A percentile compares a stretch with the other conserved stretches of the same genome.
Conservation (phyloP, 306 rosid genomes). For the Trichosanthes truncata region DNA sequence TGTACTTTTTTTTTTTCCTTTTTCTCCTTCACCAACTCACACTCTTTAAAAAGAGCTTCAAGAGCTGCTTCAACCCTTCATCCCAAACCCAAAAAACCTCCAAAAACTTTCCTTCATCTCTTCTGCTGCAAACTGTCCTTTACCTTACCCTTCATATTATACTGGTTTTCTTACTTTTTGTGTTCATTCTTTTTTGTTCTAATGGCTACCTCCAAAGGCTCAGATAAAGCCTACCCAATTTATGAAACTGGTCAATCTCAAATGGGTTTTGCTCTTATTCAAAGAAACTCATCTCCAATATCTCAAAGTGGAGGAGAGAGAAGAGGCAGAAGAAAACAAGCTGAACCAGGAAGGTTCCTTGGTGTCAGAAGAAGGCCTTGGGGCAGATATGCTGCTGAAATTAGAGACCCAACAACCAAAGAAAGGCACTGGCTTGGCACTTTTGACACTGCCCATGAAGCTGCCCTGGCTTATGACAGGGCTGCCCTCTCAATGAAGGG, state of each 20-base stretch:
- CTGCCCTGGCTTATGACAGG: conserved; percentile 99
- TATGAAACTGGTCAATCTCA: conserved; percentile 37
- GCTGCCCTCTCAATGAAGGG: conserved; percentile 99
- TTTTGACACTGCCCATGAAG: conserved; percentile 98
- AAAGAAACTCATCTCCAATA: conserved; percentile 40
- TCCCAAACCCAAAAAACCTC: conserved; percentile 20
- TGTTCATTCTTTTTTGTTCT: background rate
- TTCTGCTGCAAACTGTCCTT: too few species aligned
- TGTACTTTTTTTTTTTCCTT: conserved; percentile 17
- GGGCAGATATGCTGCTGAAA: conserved; percentile 98
- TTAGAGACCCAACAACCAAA: conserved; percentile 93
- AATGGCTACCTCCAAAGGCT: conserved; percentile 72
- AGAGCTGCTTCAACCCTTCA: conserved; percentile 18
- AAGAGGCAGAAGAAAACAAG: conserved; percentile 78
- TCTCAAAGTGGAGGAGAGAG: conserved; percentile 44
- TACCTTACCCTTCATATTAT: background rate
- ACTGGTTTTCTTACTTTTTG: background rate
- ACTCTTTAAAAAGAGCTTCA: conserved; percentile 48
- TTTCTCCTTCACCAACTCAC: conserved; percentile 31
- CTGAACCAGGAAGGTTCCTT: conserved; percentile 89
- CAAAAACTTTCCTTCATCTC: conserved; percentile 3
- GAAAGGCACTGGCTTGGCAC: conserved; percentile 99
- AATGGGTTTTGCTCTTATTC: conserved; percentile 50
- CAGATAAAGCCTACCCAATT: conserved; percentile 33
- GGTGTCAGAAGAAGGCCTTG: conserved; percentile 92